Percentiles rank a stretch among this genome's conserved stretches.
Evolutionary conservation across 2,329 filamentous ascomycete genomes (phyloP).

Genomic region (Exophiala sideris): DNA sequence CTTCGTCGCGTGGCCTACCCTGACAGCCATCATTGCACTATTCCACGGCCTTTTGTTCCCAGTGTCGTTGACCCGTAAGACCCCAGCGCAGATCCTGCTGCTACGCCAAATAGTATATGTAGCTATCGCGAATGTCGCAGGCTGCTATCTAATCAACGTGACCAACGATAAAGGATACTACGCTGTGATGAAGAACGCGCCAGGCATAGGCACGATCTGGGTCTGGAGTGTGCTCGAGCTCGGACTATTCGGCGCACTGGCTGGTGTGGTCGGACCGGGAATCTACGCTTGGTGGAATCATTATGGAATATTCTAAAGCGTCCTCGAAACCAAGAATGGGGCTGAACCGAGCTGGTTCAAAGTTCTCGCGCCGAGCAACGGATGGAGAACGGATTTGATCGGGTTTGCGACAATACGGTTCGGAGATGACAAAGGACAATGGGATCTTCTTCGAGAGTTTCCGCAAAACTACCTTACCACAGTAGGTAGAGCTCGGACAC

Average conservation of each 20-base stretch:
- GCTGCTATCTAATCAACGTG: conserved; percentile 76
- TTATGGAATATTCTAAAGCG: conserved; percentile 45
- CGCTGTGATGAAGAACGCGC: conserved; percentile 85
- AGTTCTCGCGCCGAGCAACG: too few relatives aligned
- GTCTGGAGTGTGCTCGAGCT: conserved; percentile 90
- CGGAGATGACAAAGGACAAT: too few relatives aligned
- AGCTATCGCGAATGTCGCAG: conserved; percentile 56
- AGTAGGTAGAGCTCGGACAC: too few relatives aligned
- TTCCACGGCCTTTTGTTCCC: conserved; percentile 44
- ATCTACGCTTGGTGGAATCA: conserved; percentile 55
- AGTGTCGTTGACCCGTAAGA: conserved; percentile 17
- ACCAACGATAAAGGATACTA: conserved; percentile 79
- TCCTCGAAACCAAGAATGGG: background rate
- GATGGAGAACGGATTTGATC: too few relatives aligned
- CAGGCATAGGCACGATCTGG: conserved; percentile 86
- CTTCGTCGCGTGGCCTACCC: conserved; percentile 40
- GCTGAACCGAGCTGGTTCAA: too few relatives aligned
- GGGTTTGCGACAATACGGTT: too few relatives aligned
- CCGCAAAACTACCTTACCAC: too few relatives aligned
- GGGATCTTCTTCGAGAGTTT: too few relatives aligned
- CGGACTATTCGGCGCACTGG: conserved; percentile 63
- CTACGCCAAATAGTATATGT: conserved; percentile 58
- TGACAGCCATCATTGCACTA: conserved; percentile 44
- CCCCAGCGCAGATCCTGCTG: conserved; percentile 3
- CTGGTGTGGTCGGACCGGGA: conserved; percentile 51